Evolutionary conservation across 495 filamentous ascomycete genomes (phyloP), one percentile per base, ranked within the genome.

Genomic region (Aspergillus funiculosus): DNA sequence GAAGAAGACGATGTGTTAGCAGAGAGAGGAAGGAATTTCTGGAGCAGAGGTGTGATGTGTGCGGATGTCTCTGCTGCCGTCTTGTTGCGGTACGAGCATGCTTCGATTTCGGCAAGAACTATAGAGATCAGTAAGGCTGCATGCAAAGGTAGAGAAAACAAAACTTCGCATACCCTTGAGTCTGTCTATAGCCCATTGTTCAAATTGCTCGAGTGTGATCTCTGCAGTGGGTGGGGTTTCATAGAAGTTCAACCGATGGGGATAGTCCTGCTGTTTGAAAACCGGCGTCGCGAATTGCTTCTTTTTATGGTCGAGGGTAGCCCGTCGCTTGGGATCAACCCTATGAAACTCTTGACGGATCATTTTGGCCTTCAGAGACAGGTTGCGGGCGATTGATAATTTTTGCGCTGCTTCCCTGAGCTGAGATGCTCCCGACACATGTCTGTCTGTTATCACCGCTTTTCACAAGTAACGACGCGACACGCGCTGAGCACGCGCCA

Each of bases 171-270:
- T 69, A 92, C 89, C 71, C 54, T 85, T 82, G 48, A 99, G 56
- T 36, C 94, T 78, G 57, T 94, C 82, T 55, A 99, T 96, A n/a
- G 91, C 94, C 94, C 94, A 99, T 77, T 95, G 87, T 58, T 99
- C 94, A 58, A 99, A 99, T 56, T 97, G 80, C 63, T 99, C 94
- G 34, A 99, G 82, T 3, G 87, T 95, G 64, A 99, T 89, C 54
- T 99, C 94, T 18, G 83, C 83, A 1, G 89, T 95, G 0, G 94
- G 94, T 22, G 94, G 90, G 15, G 75, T 73, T 19, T 77, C 75
- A 69, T 99, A 99, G 67, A 95, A 87, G 72, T 91, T 99, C 54
- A 99, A 75, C 42, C 89, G 83, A 67, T 92, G 77, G 11, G 80
- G 76, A 60, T 96, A 99, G 22, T 86, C 72, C 32, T 81, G 71